A percentile compares a stretch with the other conserved stretches of the same genome.
These are phyloP conservation scores for Parathielavia appendiculata DNA, from an alignment of 495 filamentous ascomycete genomes.

Conservation along the genomic window DNA sequence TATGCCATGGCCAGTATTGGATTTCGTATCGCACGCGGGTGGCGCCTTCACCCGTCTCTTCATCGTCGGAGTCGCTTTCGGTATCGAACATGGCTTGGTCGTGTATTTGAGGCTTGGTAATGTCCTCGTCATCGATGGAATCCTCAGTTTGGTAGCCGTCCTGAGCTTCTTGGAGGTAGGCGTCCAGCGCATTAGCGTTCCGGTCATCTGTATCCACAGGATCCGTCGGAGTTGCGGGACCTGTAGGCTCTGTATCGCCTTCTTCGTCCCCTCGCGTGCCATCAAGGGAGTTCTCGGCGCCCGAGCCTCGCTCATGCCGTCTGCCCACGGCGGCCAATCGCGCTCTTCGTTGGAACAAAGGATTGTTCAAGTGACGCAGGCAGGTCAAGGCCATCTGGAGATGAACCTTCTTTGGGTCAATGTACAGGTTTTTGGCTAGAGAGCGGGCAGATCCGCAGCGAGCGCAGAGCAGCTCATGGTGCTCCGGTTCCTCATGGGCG, in stretches of 20 bases:
- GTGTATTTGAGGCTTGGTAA: not conserved
- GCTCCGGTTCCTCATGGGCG: not conserved
- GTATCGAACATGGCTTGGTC: not conserved
- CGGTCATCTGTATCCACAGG: not conserved
- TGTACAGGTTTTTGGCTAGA: slow-evolving; percentile 6
- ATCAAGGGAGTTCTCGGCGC: not conserved
- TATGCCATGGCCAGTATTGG: slow-evolving; percentile 23
- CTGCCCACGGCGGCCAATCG: not conserved
- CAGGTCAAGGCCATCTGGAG: slow-evolving; percentile 23
- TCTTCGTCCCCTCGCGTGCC: not conserved
- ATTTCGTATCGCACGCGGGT: slow-evolving; percentile 20
- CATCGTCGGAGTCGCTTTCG: not conserved
- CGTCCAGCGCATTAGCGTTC: not conserved
- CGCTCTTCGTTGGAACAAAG: slow-evolving; percentile 21
- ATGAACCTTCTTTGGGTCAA: slow-evolving; percentile 20
- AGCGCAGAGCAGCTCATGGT: slow-evolving; percentile 13
- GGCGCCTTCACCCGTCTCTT: not conserved
- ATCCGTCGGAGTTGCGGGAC: not conserved
- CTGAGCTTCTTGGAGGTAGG: not conserved
- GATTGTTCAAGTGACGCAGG: slow-evolving; percentile 27
- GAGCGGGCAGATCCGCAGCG: slow-evolving; percentile 16
- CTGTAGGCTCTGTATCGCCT: not conserved
- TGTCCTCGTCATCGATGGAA: slow-evolving; percentile 19
- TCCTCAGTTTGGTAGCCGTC: slow-evolving; percentile 9
- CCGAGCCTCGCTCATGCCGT: not conserved